Evolutionary conservation across 768 basidiomycete species (phyloP).

Genomic region (Kwoniella sp.): DNA sequence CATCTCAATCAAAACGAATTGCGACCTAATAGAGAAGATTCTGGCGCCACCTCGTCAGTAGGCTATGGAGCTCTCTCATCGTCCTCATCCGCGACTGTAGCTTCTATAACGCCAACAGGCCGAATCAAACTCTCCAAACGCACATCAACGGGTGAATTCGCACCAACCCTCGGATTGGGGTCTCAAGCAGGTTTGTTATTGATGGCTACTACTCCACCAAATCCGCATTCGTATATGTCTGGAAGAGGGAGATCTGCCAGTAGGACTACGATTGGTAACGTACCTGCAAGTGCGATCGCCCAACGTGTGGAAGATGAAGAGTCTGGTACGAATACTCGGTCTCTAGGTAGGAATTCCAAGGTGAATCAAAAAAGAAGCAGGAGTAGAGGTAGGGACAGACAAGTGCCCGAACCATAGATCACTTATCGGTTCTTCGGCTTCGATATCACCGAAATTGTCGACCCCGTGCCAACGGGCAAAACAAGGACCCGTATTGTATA

Average conservation of each 20-base stretch:
- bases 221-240: background rate
- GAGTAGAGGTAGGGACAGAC: background rate
- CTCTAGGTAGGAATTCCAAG: background rate
- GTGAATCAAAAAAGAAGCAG: background rate
- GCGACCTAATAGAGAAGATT: background rate
- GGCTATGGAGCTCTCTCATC: background rate
- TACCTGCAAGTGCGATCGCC: background rate
- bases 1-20: background rate
- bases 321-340: background rate
- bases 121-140: background rate
- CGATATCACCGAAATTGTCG: too few species aligned
- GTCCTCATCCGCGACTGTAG: background rate
- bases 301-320: constrained; percentile 7
- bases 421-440: too few species aligned
- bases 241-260: constrained; percentile 29
- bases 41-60: background rate
- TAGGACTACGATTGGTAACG: constrained; percentile 7
- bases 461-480: too few species aligned
- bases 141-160: constrained; percentile 34
- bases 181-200: constrained; percentile 48
- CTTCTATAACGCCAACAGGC: background rate
- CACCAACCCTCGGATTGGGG: constrained; percentile 32
- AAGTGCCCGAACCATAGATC: too few species aligned
- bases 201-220: constrained; percentile 43
- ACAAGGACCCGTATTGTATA: too few species aligned